Evolutionary conservation across 306 rosid species (phyloP).

Genomic region (Sindora glabra): DNA sequence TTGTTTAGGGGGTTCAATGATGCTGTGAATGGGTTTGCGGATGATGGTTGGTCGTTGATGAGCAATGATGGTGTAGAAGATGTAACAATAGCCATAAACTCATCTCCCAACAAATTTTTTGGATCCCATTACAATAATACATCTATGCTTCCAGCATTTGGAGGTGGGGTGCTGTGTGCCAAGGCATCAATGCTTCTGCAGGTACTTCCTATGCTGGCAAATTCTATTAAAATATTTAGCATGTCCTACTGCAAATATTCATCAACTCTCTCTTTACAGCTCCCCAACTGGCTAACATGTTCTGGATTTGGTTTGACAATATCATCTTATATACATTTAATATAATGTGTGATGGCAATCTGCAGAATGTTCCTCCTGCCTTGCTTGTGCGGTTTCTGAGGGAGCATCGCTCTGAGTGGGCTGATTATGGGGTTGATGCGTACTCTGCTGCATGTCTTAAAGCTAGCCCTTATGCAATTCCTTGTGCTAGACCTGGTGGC

Average conservation of each 20-base stretch:
- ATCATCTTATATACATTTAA: too few relatives aligned
- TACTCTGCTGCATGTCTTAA: constrained; percentile 85
- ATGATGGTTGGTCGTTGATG: constrained; percentile 89
- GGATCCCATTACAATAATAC: constrained; percentile 61
- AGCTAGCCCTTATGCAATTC: constrained; percentile 79
- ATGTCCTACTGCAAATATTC: too few relatives aligned
- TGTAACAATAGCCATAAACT: constrained; percentile 74
- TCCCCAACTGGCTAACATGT: background rate
- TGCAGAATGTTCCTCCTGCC: constrained; percentile 95
- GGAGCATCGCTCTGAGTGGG: constrained; percentile 99
- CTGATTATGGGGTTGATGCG: constrained; percentile 93
- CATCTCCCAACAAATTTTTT: constrained; percentile 56
- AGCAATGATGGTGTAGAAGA: constrained; percentile 84
- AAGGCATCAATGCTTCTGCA: constrained; percentile 97
- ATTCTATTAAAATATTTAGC: too few relatives aligned
- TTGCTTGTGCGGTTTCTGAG: constrained; percentile 90
- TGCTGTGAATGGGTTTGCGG: constrained; percentile 89
- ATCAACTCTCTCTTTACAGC: too few relatives aligned
- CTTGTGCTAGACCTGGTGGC: constrained; percentile 80
- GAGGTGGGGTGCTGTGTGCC: constrained; percentile 90
- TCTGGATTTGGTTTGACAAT: too few relatives aligned
- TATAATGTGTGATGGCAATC: background rate
- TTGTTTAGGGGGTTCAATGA: constrained; percentile 80
- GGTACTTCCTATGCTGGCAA: constrained; percentile 27
- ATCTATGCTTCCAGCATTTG: constrained; percentile 61